These are phyloP conservation scores for Trichophyton mentagrophytes DNA, from an alignment of 2,329 filamentous ascomycete genomes.

Conservation along the genomic window DNA sequence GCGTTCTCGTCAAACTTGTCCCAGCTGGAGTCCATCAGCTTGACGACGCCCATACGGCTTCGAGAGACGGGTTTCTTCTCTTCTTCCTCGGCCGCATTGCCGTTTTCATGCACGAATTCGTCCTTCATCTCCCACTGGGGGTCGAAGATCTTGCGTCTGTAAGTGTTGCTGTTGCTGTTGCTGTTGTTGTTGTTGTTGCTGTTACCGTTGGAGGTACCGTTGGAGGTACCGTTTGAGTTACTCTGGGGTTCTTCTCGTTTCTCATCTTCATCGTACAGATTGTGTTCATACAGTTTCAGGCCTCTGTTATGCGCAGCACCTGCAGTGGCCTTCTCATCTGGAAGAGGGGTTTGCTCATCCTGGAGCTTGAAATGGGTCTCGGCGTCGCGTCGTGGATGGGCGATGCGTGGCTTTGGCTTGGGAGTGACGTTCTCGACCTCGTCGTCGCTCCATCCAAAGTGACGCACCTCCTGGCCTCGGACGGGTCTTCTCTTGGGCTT, in stretches of 20 bases:
- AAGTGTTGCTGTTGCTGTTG: neutral
- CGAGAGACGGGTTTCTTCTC: slow-evolving; percentile 1
- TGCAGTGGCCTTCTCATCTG: slow-evolving; percentile 31
- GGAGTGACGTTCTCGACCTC: slow-evolving; percentile 34
- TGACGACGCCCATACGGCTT: slow-evolving; percentile 55
- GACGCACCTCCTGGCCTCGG: slow-evolving; percentile 57
- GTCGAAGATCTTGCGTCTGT: slow-evolving; percentile 60
- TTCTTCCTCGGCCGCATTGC: neutral
- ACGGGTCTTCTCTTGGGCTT: slow-evolving; percentile 52
- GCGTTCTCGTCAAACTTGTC: slow-evolving; percentile 30
- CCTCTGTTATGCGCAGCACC: slow-evolving; percentile 52
- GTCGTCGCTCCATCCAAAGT: slow-evolving; percentile 64
- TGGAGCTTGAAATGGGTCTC: slow-evolving; percentile 73
- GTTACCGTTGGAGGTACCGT: slow-evolving; percentile 51
- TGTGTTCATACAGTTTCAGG: slow-evolving; percentile 63
- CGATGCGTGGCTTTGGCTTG: slow-evolving; percentile 42
- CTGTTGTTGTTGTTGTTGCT: slow-evolving; percentile 4
- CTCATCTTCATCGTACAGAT: slow-evolving; percentile 53
- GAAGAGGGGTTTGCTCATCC: slow-evolving; percentile 55
- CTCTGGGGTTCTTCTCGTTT: slow-evolving; percentile 37
- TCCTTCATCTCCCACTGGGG: slow-evolving; percentile 67
- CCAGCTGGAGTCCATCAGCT: slow-evolving; percentile 57
- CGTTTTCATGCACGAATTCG: slow-evolving; percentile 39
- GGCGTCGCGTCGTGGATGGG: slow-evolving; percentile 63
- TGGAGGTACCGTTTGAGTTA: slow-evolving; percentile 45